phyloP scores from a whole-genome alignment of 129 eudicot genomes.

The Rutidosis leptorrhynchoides region DNA sequence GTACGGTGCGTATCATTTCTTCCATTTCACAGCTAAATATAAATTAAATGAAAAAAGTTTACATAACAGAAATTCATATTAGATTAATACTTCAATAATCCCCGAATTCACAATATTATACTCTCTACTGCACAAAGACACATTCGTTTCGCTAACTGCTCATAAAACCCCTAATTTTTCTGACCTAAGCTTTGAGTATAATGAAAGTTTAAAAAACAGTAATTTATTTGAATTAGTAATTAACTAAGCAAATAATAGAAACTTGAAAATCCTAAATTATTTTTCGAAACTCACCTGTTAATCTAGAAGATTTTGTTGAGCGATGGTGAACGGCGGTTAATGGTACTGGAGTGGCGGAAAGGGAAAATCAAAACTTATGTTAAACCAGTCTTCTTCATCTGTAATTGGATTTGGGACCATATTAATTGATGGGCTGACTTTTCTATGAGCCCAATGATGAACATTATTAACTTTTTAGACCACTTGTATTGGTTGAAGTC shows the following conservation, averaged over 20 bases:
- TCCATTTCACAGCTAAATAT: neutral
- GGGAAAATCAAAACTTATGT: neutral
- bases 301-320: neutral
- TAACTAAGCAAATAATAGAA: too few relatives aligned
- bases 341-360: neutral
- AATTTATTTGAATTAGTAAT: neutral
- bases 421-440: neutral
- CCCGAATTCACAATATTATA: neutral
- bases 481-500: too few relatives aligned
- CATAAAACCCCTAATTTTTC: neutral
- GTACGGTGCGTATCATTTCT: neutral
- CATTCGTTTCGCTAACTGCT: neutral
- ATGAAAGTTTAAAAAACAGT: neutral
- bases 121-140: neutral
- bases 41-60: too few relatives aligned
- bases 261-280: neutral
- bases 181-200: neutral
- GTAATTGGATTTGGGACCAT: neutral
- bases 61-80: too few relatives aligned
- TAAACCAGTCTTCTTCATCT: neutral
- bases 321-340: neutral
- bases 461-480: too few relatives aligned
- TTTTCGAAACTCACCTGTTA: neutral
- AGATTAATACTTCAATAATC: neutral
- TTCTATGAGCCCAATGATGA: neutral